phyloP scores from a whole-genome alignment of 2,329 filamentous ascomycete species.

The Aspergillus bombycis region DNA sequence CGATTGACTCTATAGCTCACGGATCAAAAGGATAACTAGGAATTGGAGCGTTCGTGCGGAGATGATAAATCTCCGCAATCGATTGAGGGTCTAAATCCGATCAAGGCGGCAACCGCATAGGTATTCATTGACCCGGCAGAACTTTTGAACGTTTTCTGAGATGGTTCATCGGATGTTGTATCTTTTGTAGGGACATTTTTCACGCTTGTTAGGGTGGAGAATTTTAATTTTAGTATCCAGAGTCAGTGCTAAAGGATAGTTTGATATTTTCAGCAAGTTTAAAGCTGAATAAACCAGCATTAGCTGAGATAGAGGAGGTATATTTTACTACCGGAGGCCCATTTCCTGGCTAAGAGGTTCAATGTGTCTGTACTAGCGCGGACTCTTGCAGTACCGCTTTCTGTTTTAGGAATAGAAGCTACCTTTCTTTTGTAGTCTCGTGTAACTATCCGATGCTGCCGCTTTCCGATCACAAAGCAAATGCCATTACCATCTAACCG shows the following conservation, averaged over 20 bases:
- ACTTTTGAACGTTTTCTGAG: not conserved
- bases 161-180: not conserved
- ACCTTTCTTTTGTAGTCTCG: not conserved
- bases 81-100: not conserved
- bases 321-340: not conserved
- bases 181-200: not conserved
- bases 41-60: not conserved
- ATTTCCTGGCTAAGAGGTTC: not conserved
- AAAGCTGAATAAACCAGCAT: not conserved
- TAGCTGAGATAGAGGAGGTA: not conserved
- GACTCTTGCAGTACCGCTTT: not conserved
- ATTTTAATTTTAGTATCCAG: too few species aligned
- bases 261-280: not conserved
- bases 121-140: not conserved
- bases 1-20: not conserved
- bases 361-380: not conserved
- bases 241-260: accelerated
- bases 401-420: not conserved
- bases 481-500: too few species aligned
- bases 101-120: not conserved
- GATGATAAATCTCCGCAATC: not conserved
- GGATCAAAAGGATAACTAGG: not conserved
- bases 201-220: not conserved
- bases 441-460: not conserved
- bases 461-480: not conserved